Evolutionary conservation across 371 early-diverging fungal genomes (phyloP), one percentile per base, ranked within the genome.

Genomic region (Mortierella sp.): DNA sequence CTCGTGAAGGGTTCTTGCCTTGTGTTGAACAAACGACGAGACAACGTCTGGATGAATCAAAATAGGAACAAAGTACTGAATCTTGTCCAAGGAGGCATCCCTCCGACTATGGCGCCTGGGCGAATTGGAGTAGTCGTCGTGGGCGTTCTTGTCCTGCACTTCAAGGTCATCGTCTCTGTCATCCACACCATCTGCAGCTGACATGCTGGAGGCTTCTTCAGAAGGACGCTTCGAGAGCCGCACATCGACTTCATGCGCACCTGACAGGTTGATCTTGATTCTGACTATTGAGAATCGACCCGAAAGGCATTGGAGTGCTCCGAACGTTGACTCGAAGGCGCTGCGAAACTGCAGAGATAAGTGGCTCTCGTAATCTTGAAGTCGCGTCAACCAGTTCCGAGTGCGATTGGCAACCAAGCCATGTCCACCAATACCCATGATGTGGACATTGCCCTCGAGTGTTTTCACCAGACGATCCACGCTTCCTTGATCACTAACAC

Each of bases 281-380:
- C 96, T 85, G 76, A 95, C 93, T 89, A 94, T 90, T 71, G 95
- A 95, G 71, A 97, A 96, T 61, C 95, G 95, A 26, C 95, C 96
- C 1, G 97, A 96, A 14, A 97, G 82, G 81, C 98, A 96, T 16
- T 96, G 96, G 16, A 96, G 95, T 16, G 91, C 90, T 4, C 98
- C 97, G 72, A 96, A 93, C 4, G 95, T 85, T 31, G 92, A 90
- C 74, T 97, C 96, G 74, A 97, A 97, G 0, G 94, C 86, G 72
- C 94, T 96, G 42, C 86, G 87, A 43, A 96, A 85, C 71, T 96
- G 96, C 76, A 95, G 93, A 18, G 91, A 90, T 48, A 96, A 93
- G 71, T 93, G 95, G 81, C 96, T 96, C 78, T 97, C 96, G 79
- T 93, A 96, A 4, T 95, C 94, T 61, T 98, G 98, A 42, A 95